These are phyloP conservation scores for Drechslerella dactyloides DNA, from an alignment of 2,329 filamentous ascomycete species.

Conservation along the genomic window DNA sequence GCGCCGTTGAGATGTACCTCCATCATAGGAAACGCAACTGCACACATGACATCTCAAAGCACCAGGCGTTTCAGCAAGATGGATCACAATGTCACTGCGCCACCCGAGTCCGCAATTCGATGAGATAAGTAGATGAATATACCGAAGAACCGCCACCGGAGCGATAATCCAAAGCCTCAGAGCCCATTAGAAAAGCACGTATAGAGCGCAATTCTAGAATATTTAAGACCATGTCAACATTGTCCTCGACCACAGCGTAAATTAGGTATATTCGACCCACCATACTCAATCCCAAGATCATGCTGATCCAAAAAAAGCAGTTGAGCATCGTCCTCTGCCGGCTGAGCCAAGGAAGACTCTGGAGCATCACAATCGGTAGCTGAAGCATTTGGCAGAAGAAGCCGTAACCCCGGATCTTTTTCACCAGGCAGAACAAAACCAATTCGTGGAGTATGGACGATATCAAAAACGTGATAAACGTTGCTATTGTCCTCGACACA, in stretches of 20 bases:
- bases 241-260: not conserved
- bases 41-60: too few species aligned
- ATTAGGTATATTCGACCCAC: too few species aligned
- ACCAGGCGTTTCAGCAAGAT: too few species aligned
- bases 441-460: constrained; percentile 89
- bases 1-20: too few species aligned
- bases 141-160: not conserved
- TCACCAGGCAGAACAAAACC: constrained; percentile 96
- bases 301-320: constrained; percentile 86
- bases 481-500: constrained; percentile 78
- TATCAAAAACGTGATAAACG: constrained; percentile 88
- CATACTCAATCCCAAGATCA: constrained; percentile 84
- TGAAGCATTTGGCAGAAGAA: constrained; percentile 96
- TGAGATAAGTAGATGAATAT: not conserved
- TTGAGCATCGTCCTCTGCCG: constrained; percentile 82
- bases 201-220: constrained; percentile 66
- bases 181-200: constrained; percentile 63
- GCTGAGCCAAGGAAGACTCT: constrained; percentile 77
- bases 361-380: constrained; percentile 90
- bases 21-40: too few species aligned
- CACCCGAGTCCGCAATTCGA: not conserved
- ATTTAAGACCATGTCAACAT: constrained; percentile 1
- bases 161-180: constrained; percentile 19
- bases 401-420: constrained; percentile 93
- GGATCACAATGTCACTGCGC: too few species aligned